Conservation (phyloP, 2,329 filamentous ascomycete genomes). For the Colletotrichum sp. region DNA sequence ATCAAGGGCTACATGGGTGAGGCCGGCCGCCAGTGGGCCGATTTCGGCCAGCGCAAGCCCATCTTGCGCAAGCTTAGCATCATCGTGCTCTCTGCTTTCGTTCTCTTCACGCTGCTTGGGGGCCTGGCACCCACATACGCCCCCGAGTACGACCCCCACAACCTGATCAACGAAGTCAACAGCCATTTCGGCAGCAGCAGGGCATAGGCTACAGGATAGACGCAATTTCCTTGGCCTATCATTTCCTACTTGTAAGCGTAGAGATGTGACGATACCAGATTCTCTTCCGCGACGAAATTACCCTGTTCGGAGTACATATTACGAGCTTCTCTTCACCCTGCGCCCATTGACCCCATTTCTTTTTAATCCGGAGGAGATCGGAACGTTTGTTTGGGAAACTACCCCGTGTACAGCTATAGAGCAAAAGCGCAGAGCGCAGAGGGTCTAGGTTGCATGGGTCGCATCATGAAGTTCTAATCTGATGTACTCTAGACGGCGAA, state of each 20-base stretch:
- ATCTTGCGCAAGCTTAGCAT: constrained; percentile 79
- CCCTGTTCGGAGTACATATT: constrained; percentile 21
- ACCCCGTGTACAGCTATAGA: constrained; percentile 39
- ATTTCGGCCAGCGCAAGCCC: constrained; percentile 81
- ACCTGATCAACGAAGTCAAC: constrained; percentile 53
- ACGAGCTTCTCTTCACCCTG: constrained; percentile 7
- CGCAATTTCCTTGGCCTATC: background rate
- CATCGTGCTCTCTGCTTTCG: constrained; percentile 65
- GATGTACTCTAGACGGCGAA: constrained; percentile 48
- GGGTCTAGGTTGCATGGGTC: constrained; percentile 34
- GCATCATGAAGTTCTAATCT: constrained; percentile 44
- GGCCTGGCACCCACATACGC: constrained; percentile 68
- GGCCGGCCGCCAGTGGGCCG: constrained; percentile 79
- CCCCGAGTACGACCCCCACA: constrained; percentile 57
- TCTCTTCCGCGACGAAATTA: constrained; percentile 4
- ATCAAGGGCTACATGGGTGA: constrained; percentile 80
- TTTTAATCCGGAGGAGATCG: constrained; percentile 2
- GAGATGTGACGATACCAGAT: constrained; percentile 16
- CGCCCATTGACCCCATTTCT: background rate
- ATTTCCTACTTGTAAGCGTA: background rate
- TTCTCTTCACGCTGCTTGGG: constrained; percentile 74
- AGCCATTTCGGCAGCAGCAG: constrained; percentile 50
- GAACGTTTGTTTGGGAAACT: background rate
- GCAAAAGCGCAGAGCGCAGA: constrained; percentile 40
- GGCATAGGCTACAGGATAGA: constrained; percentile 1